Base-by-base conservation (phyloP, 495 filamentous ascomycete species). In the Stereocaulon alpinum region DNA sequence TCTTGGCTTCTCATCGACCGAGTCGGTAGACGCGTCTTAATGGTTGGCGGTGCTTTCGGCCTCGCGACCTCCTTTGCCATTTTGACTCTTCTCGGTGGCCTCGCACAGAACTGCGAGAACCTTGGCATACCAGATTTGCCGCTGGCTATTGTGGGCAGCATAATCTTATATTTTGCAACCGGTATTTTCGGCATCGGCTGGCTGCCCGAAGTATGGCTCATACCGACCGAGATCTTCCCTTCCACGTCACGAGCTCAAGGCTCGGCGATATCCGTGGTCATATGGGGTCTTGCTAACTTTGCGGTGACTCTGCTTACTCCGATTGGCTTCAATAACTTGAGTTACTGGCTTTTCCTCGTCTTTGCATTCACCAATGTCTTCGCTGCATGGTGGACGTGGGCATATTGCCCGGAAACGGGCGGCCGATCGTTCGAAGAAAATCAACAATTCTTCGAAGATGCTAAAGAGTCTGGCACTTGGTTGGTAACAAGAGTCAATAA, bases 211-310 rank as follows among this genome's bases (percentile, higher is more conserved):
- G 70, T 75, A 44, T 83, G 79, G 80, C 67, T 82, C 15, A 80
- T 83, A 53, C 80, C 80, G 3, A 83, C 80, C 1, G 79, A 83
- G 61, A 81, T 83, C 59, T 82, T 74, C 62, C 76, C 80, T 11
- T 77, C 71, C 24, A 74, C 72, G 14, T 77, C 80, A 12, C 70
- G 80, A 27, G 79, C 79, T 18, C 74, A 77, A 65, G 80, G 77
- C 6, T 73, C 75, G 32, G 75, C 78, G 45, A 70, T 81, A 48
- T 73, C 68, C 15, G 78, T 82, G 43, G 73, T 82, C 41, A 68
- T 80, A 51, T 83, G 80, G 80, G 80, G 80, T 4, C 44, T 82
- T 27, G 76, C 77, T 22, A 83, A 83, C 61, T 82, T 81, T 61
- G 67, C 72, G 10, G 71, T 82, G 56, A 83, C 80, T 0, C 67